Evolutionary conservation across 2,329 filamentous ascomycete genomes (phyloP).

Genomic region (Alternaria ventricosa): DNA sequence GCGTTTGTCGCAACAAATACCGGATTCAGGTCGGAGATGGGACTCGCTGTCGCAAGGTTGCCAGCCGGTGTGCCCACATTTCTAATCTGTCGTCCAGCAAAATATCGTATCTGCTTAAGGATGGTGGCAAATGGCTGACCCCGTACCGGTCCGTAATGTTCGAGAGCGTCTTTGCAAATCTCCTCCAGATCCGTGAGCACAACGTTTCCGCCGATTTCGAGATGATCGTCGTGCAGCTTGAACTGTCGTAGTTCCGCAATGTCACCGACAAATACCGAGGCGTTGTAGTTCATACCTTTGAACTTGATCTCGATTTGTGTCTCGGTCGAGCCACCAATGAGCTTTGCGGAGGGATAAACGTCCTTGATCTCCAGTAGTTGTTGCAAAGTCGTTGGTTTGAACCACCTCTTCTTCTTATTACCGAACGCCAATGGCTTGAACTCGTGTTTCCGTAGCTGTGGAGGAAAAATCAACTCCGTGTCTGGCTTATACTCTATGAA

Average conservation of each 20-base stretch:
- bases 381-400: slow-evolving; percentile 81
- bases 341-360: slow-evolving; percentile 82
- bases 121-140: slow-evolving; percentile 90
- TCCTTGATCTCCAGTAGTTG: slow-evolving; percentile 93
- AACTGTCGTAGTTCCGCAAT: slow-evolving; percentile 89
- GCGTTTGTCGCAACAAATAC: slow-evolving; percentile 89
- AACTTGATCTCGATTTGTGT: slow-evolving; percentile 99
- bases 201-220: slow-evolving; percentile 95
- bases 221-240: slow-evolving; percentile 75
- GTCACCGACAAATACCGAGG: slow-evolving; percentile 91
- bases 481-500: slow-evolving; percentile 95
- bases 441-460: slow-evolving; percentile 80
- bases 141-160: slow-evolving; percentile 73
- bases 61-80: slow-evolving; percentile 98
- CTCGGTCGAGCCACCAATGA: slow-evolving; percentile 95
- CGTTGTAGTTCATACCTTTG: slow-evolving; percentile 88
- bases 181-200: slow-evolving; percentile 88
- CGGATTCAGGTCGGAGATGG: slow-evolving; percentile 95
- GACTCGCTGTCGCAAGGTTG: slow-evolving; percentile 91
- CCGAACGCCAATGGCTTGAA: slow-evolving; percentile 85
- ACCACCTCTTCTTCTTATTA: slow-evolving; percentile 95
- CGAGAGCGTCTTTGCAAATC: slow-evolving; percentile 79
- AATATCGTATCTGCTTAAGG: slow-evolving; percentile 91
- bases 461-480: slow-evolving; percentile 94
- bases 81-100: slow-evolving; percentile 92